Percentiles rank a stretch among this genome's conserved stretches.
These are phyloP conservation scores for Fusarium pseudocircinatum DNA, from an alignment of 2,329 filamentous ascomycete genomes.

Conservation along the genomic window DNA sequence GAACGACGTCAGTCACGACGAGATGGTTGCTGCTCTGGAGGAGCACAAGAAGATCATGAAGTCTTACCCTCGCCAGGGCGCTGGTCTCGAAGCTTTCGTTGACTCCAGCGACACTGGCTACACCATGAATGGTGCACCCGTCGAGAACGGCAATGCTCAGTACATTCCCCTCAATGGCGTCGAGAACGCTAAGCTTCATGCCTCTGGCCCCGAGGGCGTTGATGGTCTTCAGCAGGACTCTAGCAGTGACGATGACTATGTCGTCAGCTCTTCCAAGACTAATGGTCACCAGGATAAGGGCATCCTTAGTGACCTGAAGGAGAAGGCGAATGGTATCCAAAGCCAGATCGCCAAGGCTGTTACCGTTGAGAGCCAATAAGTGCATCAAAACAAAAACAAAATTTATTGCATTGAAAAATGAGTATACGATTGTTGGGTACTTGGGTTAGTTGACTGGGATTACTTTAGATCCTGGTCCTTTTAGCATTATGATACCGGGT, in stretches of 20 bases:
- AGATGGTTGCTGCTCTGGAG: constrained; percentile 68
- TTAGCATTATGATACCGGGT: constrained; percentile 23
- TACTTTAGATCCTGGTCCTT: background rate
- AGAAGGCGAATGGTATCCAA: constrained; percentile 16
- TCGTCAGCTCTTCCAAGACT: constrained; percentile 4
- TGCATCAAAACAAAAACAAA: background rate
- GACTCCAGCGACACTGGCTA: constrained; percentile 75
- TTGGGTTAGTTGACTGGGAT: background rate
- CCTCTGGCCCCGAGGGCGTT: constrained; percentile 30
- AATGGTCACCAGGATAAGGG: constrained; percentile 8
- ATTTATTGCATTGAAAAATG: background rate
- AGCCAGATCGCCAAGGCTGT: constrained; percentile 23
- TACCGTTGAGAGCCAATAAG: constrained; percentile 17
- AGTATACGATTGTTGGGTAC: background rate
- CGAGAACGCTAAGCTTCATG: constrained; percentile 26
- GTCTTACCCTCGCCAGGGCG: constrained; percentile 69
- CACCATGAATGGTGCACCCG: constrained; percentile 46
- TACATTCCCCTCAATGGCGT: constrained; percentile 9
- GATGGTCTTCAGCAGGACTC: constrained; percentile 29
- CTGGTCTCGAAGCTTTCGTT: constrained; percentile 74
- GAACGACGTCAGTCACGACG: constrained; percentile 70
- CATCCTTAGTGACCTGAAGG: constrained; percentile 28
- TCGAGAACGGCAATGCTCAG: constrained; percentile 26
- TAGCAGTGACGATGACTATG: constrained; percentile 21
- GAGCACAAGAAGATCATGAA: constrained; percentile 73